Percentiles rank a stretch among this genome's conserved stretches.
Conservation (phyloP, 148 eudicot genomes). For the Dysphania ambrosioides region DNA sequence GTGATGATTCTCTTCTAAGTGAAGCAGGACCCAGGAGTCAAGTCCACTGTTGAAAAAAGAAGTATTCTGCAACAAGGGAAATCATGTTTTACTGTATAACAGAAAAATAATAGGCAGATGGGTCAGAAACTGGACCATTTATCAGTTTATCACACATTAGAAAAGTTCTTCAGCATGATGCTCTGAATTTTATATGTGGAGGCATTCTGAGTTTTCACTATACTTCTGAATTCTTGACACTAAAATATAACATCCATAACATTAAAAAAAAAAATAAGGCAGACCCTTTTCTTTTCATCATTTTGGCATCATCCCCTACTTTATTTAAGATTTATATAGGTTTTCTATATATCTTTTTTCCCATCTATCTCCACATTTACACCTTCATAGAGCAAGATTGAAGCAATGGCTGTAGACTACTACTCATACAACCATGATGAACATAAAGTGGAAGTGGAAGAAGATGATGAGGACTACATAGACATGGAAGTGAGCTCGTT, state of each 20-base stretch:
- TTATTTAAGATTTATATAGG: background rate
- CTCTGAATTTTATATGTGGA: constrained; percentile 34
- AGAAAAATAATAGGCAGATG: constrained; percentile 14
- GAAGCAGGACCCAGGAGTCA: constrained; percentile 5
- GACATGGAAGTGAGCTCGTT: constrained; percentile 69
- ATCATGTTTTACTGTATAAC: constrained; percentile 3
- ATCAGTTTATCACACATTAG: constrained; percentile 6
- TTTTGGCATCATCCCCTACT: constrained; percentile 23
- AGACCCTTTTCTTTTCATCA: constrained; percentile 9
- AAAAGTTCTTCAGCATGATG: constrained; percentile 21
- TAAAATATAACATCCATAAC: background rate
- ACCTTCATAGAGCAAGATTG: background rate
- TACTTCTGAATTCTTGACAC: constrained; percentile 16
- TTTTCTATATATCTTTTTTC: background rate
- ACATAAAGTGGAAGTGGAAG: constrained; percentile 5
- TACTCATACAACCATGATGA: constrained; percentile 12
- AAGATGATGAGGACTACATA: constrained; percentile 68
- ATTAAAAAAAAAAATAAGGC: background rate
- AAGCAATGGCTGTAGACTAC: constrained; percentile 30
- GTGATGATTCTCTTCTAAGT: constrained; percentile 5
- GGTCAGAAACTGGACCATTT: constrained; percentile 33
- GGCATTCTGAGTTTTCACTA: constrained; percentile 23
- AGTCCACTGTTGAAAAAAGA: background rate
- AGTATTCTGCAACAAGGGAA: background rate
- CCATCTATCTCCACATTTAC: background rate